These are phyloP conservation scores for Diaporthe caulivora DNA, from an alignment of 2,329 filamentous ascomycete species.

Conservation along the genomic window DNA sequence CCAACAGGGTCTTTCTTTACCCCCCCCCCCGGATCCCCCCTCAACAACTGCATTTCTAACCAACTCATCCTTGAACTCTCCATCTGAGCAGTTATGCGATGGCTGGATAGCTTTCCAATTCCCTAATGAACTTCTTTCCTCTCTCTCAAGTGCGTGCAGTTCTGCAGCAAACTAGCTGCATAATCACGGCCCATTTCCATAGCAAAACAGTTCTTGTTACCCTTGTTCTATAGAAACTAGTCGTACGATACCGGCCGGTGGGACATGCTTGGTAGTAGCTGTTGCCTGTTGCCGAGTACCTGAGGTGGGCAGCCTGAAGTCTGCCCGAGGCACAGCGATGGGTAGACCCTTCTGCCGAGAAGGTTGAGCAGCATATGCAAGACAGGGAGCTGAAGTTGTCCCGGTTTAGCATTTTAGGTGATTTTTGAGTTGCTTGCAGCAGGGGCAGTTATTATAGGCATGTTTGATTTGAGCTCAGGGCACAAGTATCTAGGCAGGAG, in stretches of 20 bases:
- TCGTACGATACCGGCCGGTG: neutral
- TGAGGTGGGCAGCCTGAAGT: neutral
- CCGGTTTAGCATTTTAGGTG: no score
- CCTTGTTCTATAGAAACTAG: conserved; percentile 5
- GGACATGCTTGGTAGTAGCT: neutral
- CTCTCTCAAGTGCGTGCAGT: no score
- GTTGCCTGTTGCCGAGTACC: neutral
- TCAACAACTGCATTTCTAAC: no score
- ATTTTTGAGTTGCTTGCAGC: conserved; percentile 29
- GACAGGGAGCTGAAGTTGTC: conserved; percentile 31
- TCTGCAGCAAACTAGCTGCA: no score
- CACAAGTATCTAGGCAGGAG: conserved; percentile 20
- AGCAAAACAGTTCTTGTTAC: conserved; percentile 18
- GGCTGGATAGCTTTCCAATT: no score
- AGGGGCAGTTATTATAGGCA: neutral
- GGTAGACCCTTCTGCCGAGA: conserved; percentile 14
- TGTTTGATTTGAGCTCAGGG: no score
- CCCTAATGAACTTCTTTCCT: no score
- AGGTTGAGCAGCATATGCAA: conserved; percentile 32
- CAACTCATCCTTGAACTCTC: no score
- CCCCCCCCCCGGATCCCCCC: no score
- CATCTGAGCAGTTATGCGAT: no score
- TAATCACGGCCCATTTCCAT: no score
- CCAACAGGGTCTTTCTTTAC: no score
- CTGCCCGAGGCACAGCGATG: neutral